Evolutionary conservation across 2,329 filamentous ascomycete species (phyloP), one percentile per base, ranked within the genome.

Genomic region (Fusarium sp.): DNA sequence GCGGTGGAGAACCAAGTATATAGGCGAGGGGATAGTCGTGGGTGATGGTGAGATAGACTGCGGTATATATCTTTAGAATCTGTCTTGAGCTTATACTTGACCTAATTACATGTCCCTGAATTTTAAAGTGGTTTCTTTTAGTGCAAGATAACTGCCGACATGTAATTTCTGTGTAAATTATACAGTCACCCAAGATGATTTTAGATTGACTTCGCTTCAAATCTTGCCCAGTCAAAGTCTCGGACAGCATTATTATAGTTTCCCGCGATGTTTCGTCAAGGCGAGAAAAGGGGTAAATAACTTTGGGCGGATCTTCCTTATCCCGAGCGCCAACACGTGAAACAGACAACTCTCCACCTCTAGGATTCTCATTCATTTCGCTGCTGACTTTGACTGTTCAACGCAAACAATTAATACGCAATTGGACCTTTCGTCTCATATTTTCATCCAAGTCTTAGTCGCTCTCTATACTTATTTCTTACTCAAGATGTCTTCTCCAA

Each of bases 401-500:
- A 36, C 12, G 36, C 24, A 42, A 47, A 31, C 22, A 49, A 40
- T 31, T 19, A 1, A 31, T 8, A 12, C 7, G 6, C 38, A 24
- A 53, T 38, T 45, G 7, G 22, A 31, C 12, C 6, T 12, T 3
- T 19, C 19, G 13, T 12, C 24, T 9, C 3, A 34, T 36, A 2
- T 7, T 13, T n/a, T 6, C 24, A 15, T 26, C 5, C 7, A n/a
- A 32, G 4, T 3, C 11, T 3, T 4, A 28, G 38, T 51, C 55
- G 4, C 22, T 64, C 51, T 22, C 57, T 64, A 34, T 24, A 11
- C 5, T 48, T 10, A 6, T 45, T 38, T n/a, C 7, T 4, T 12
- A 4, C 25, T 38, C 36, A 73, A 68, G 46, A 81, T 81, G 80
- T 78, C 75, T 42, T 82, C 82, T 34, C 81, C 80, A 3, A 82